Conservation (phyloP, 345 rosid species). For the Lepidium aucheri region DNA sequence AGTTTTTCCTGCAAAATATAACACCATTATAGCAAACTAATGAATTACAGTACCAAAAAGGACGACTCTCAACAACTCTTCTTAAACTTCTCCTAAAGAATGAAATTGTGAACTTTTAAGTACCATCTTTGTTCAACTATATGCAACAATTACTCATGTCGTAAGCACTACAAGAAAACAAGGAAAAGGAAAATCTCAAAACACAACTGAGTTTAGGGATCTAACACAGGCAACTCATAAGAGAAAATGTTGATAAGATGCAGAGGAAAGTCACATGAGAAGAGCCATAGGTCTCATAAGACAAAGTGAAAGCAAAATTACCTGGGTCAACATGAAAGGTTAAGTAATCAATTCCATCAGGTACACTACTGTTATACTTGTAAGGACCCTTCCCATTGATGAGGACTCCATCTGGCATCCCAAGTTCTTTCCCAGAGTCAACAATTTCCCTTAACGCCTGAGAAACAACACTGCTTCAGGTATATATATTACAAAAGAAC, state of each 20-base stretch:
- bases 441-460: slow-evolving; percentile 65
- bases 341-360: slow-evolving; percentile 68
- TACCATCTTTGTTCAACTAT: not conserved
- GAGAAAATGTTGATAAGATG: not conserved
- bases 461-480: not conserved
- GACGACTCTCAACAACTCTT: not conserved
- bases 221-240: not conserved
- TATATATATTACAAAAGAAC: not conserved
- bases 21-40: not conserved
- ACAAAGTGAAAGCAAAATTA: slow-evolving; percentile 11
- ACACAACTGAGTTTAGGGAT: not conserved
- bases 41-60: not conserved
- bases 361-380: slow-evolving; percentile 65
- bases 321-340: slow-evolving; percentile 75
- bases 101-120: not conserved
- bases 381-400: slow-evolving; percentile 95
- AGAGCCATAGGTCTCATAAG: not conserved
- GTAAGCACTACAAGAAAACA: not conserved
- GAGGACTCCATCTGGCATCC: slow-evolving; percentile 94
- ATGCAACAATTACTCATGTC: not conserved
- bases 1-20: slow-evolving; percentile 62
- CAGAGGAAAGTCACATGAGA: not conserved
- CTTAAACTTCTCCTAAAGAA: not conserved
- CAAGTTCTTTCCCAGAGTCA: slow-evolving; percentile 83
- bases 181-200: not conserved